Base-by-base conservation (phyloP, 208 protist genomes). In the Naegleria lovaniensis region DNA sequence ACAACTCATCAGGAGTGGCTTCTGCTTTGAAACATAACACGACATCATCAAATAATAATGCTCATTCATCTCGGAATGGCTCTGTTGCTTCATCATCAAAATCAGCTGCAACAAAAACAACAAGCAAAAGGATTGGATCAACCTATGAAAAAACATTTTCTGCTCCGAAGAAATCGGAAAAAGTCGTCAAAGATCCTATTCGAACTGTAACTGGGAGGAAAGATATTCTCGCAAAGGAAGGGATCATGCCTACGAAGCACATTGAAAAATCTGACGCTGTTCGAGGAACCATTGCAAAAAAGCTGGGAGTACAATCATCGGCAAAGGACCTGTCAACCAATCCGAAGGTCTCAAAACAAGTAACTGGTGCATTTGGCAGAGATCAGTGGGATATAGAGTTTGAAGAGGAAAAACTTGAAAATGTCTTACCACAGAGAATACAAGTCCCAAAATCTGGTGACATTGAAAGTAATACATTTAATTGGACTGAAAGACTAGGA, bases 401-500 rank as follows among this genome's bases (percentile, higher is more conserved):
- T 6, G 83, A 85, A 0, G 16, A 85, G 11, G 76, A 40, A 39
- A 48, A 85, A n/a, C 16, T 6, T 25, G n/a, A 85, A 48, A 48
- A 48, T 15, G 4, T 85, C 29, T 39, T 33, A 19, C 16, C 13
- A 33, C 19, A 39, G 76, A 84, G 13, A 40, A 1, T 19, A 40
- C 29, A 19, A 84, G 7, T 43, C 43, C 15, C 83, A 48, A 40
- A 85, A n/a, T 40, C 36, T 48, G 83, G 13, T n/a, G 39, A 40
- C 5, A n/a, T 33, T 6, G 29, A 40, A 4, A 33, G 40, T 1
- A 29, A 29, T 4, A 29, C 6, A 13, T 36, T 36, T 36, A 79
- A 79, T 79, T 85, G 83, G 83, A 85, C 15, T 5, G 83, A 85
- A 43, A 85, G 83, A 85, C 15, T 85, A 19, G 83, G 83, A 48